Percentiles rank a stretch among this genome's conserved stretches.
phyloP scores from a whole-genome alignment of 2,329 filamentous ascomycete genomes.

The Colletotrichum cordylinicola region DNA sequence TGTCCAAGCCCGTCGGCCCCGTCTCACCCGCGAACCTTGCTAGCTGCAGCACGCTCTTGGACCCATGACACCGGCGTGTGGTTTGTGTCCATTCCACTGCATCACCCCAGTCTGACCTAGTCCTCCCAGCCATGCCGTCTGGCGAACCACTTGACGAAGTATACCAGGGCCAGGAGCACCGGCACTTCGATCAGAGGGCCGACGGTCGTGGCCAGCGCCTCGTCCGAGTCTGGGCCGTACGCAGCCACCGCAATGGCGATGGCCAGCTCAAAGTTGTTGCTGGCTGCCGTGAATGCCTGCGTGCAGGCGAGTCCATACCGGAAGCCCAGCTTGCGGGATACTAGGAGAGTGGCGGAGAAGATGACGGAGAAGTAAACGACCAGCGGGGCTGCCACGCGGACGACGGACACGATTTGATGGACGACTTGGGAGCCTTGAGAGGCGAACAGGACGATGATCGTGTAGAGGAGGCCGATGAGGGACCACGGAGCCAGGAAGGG shows the following conservation, averaged over 20 bases:
- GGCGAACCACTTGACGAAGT: constrained; percentile 68
- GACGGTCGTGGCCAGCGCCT: constrained; percentile 83
- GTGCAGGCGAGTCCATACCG: constrained; percentile 74
- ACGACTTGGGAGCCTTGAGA: constrained; percentile 80
- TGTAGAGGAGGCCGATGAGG: constrained; percentile 84
- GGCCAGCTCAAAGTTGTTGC: constrained; percentile 92
- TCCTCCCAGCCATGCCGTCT: constrained; percentile 60
- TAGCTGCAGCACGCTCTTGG: background rate
- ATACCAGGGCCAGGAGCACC: constrained; percentile 78
- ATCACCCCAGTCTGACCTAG: constrained; percentile 16
- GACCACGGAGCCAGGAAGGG: constrained; percentile 74
- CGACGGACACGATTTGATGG: constrained; percentile 81
- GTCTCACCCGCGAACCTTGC: background rate
- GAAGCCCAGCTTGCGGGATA: constrained; percentile 72
- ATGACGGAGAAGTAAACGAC: constrained; percentile 81
- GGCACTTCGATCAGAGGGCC: constrained; percentile 88
- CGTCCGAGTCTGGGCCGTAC: constrained; percentile 78
- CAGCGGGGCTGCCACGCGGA: constrained; percentile 81
- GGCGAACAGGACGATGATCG: constrained; percentile 85
- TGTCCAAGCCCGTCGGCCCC: background rate
- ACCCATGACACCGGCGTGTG: constrained; percentile 12
- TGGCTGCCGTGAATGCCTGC: constrained; percentile 88
- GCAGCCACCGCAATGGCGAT: constrained; percentile 87
- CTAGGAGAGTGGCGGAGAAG: constrained; percentile 72
- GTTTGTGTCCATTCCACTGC: background rate